Evolutionary conservation across 352 stramenopile genomes (phyloP), one percentile per base, ranked within the genome.

Genomic region (Phytophthora pinifolia): DNA sequence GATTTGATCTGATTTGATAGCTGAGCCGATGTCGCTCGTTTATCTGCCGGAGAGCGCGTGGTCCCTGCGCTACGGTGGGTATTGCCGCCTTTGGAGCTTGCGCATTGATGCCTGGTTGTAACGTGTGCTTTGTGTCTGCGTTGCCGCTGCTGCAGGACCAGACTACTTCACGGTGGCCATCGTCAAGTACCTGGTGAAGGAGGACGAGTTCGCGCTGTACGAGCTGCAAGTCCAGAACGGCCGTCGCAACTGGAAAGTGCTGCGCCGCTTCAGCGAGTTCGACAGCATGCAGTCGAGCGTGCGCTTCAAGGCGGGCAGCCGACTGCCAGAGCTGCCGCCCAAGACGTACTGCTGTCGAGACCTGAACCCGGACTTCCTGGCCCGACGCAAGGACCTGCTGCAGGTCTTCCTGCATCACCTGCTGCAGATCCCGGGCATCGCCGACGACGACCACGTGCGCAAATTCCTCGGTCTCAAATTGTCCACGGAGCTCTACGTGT

Each of bases 101-200:
- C 20, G 20, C 20, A 25, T 25, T 25, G 3, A 25, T 25, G 1
- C 20, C 20, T 25, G 20, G 20, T 25, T 25, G 20, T 25, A 25
- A 25, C 20, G 20, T 25, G 20, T 25, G 20, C 20, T 25, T 25
- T 25, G 20, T 25, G 20, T 25, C 2, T 25, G 20, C 20, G 20
- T 25, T 25, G 20, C 20, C 20, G 20, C 18, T 3, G n/a, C 10
- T 43, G n/a, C 50, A 90, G 80, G 80, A 4, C 65, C 74, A 0
- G 78, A 91, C 56, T 91, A 89, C 64, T 91, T 89, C 54, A 91
- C 81, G 0, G 76, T 84, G 42, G 65, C 72, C 14, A 79, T 88
- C 35, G 70, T 86, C 46, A 67, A 68, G 25, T 68, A 75, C 35
- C 37, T 71, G 8, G 58, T 91, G 9, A 74, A 84, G 54, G 67